Evolutionary conservation across 495 filamentous ascomycete species (phyloP).

Genomic region (Rhizodiscina lignyota): DNA sequence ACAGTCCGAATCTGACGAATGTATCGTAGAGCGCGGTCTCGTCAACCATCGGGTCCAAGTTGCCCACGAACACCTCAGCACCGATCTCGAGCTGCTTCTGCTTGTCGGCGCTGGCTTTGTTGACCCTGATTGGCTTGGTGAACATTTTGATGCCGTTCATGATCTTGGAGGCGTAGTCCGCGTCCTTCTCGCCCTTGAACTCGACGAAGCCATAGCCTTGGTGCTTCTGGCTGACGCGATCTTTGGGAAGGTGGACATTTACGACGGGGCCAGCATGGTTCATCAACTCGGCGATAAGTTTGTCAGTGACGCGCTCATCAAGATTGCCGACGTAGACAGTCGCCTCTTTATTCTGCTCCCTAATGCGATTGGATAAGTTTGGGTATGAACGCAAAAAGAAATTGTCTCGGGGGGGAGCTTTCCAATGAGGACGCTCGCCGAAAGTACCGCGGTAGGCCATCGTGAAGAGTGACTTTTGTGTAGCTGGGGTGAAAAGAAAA

Average conservation of each 20-base stretch:
- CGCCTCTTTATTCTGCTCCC: slow-evolving; percentile 98
- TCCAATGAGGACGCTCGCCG: slow-evolving; percentile 84
- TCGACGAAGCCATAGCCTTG: slow-evolving; percentile 99
- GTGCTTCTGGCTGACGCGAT: slow-evolving; percentile 88
- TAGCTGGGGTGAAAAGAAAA: no score
- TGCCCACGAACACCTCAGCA: slow-evolving; percentile 93
- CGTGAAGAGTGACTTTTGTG: no score
- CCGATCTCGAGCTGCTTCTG: slow-evolving; percentile 92
- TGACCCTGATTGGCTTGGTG: slow-evolving; percentile 90
- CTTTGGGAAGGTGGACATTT: slow-evolving; percentile 94
- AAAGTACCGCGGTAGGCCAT: no score
- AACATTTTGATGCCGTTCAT: slow-evolving; percentile 92
- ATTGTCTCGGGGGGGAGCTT: no score
- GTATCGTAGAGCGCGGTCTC: slow-evolving; percentile 97
- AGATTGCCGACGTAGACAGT: slow-evolving; percentile 98
- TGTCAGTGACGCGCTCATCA: slow-evolving; percentile 85
- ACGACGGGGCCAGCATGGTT: slow-evolving; percentile 89
- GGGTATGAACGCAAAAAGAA: not conserved
- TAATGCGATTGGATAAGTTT: slow-evolving; percentile 20
- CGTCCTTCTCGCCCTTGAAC: slow-evolving; percentile 89
- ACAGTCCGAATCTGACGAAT: slow-evolving; percentile 80
- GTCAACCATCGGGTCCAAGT: slow-evolving; percentile 85
- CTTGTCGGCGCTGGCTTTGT: slow-evolving; percentile 93
- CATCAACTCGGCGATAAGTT: slow-evolving; percentile 93
- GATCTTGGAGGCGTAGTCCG: slow-evolving; percentile 89